A percentile compares a stretch with the other conserved stretches of the same genome.
phyloP scores from a whole-genome alignment of 202 grass and related monocot genomes.

The Hordeum pubiflorum region DNA sequence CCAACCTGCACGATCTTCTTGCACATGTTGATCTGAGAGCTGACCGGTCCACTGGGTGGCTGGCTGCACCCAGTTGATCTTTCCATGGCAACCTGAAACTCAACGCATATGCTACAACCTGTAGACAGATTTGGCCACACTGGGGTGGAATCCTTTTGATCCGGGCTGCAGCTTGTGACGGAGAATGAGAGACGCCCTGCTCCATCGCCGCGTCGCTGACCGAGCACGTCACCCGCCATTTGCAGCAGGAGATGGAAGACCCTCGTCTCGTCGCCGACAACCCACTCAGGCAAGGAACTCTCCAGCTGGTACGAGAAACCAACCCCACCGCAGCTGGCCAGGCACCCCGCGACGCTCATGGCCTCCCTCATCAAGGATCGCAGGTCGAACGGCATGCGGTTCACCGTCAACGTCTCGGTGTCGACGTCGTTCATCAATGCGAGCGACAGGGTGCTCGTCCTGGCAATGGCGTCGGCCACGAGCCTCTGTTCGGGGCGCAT shows the following conservation, averaged over 20 bases:
- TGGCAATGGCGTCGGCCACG: conserved; percentile 22
- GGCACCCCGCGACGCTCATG: conserved; percentile 33
- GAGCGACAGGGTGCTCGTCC: conserved; percentile 24
- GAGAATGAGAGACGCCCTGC: conserved; percentile 27
- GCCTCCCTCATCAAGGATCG: conserved; percentile 40
- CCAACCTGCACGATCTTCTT: conserved; percentile 55
- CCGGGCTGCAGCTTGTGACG: conserved; percentile 19
- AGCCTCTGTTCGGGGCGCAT: conserved; percentile 46
- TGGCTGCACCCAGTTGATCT: not conserved
- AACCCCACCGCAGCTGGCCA: conserved; percentile 30
- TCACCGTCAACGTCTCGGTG: conserved; percentile 30
- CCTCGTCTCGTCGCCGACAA: conserved; percentile 59
- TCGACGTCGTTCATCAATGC: conserved; percentile 33
- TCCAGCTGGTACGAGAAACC: conserved; percentile 27
- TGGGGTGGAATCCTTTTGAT: conserved; percentile 34
- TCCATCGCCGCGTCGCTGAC: not conserved
- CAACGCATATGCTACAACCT: conserved; percentile 48
- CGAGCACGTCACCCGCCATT: conserved; percentile 35
- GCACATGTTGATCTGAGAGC: conserved; percentile 26
- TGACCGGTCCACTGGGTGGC: not conserved
- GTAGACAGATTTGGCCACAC: conserved; percentile 32
- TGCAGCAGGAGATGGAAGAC: conserved; percentile 57
- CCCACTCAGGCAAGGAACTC: conserved; percentile 25
- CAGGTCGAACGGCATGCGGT: conserved; percentile 14
- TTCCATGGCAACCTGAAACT: conserved; percentile 43